Percentiles rank a stretch among this genome's conserved stretches.
Conservation (phyloP, 2,329 filamentous ascomycete species). For the Penicillium palitans region DNA sequence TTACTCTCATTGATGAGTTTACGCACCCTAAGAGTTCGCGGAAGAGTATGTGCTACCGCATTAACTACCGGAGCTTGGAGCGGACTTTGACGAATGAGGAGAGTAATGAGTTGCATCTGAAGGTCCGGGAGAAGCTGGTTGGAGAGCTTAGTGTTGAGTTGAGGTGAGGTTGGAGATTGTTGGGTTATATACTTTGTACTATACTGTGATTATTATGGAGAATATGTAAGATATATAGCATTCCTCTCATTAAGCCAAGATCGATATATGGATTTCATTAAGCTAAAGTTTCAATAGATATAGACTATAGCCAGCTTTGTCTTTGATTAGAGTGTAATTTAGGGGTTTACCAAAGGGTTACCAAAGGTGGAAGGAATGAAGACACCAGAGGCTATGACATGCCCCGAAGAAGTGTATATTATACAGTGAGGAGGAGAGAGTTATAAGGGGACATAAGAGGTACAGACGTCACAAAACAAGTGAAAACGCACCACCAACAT, state of each 20-base stretch:
- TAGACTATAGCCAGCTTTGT: neutral
- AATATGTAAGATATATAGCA: conserved; percentile 23
- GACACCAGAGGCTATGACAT: conserved; percentile 14
- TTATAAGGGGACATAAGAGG: conserved; percentile 18
- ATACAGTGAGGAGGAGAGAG: conserved; percentile 40
- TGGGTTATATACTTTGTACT: conserved; percentile 15
- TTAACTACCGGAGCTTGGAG: conserved; percentile 92
- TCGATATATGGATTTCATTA: neutral
- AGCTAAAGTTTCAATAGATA: neutral
- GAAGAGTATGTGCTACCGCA: conserved; percentile 84
- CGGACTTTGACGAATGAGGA: conserved; percentile 83
- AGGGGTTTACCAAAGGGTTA: neutral
- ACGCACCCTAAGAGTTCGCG: conserved; percentile 80
- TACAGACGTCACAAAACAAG: conserved; percentile 23
- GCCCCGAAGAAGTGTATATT: conserved; percentile 27
- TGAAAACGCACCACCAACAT: conserved; percentile 24
- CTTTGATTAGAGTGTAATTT: neutral
- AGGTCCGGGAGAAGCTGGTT: conserved; percentile 65
- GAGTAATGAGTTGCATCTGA: conserved; percentile 72
- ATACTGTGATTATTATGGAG: conserved; percentile 12
- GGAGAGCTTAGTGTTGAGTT: conserved; percentile 76
- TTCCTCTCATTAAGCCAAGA: neutral
- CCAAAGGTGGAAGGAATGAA: conserved; percentile 7
- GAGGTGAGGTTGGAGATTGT: conserved; percentile 49
- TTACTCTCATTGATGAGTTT: conserved; percentile 81